phyloP scores from a whole-genome alignment of 345 rosid genomes.

The Aquilaria malaccensis region DNA sequence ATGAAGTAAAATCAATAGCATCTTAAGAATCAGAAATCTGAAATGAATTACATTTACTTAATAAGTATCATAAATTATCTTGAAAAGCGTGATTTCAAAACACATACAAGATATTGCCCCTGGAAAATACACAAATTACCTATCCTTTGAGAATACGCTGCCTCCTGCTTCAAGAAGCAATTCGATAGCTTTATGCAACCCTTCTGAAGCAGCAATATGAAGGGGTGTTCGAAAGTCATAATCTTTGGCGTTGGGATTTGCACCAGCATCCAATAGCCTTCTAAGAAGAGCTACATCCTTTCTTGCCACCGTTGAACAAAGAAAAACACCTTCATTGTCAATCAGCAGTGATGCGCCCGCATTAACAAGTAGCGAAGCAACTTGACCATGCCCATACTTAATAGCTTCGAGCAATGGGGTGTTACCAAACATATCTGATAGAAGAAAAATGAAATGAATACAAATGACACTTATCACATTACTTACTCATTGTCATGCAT shows the following conservation, averaged over 20 bases:
- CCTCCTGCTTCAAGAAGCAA: slow-evolving; percentile 64
- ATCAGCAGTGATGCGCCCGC: slow-evolving; percentile 52
- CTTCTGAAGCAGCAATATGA: slow-evolving; percentile 80
- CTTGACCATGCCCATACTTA: slow-evolving; percentile 57
- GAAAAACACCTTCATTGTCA: slow-evolving; percentile 63
- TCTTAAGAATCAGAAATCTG: too few relatives aligned
- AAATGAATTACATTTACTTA: too few relatives aligned
- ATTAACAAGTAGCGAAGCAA: slow-evolving; percentile 45
- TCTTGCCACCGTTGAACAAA: slow-evolving; percentile 49
- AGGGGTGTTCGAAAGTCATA: slow-evolving; percentile 75
- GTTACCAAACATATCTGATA: slow-evolving; percentile 57
- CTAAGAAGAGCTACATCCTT: slow-evolving; percentile 50
- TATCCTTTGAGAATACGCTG: slow-evolving; percentile 61
- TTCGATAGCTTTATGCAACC: slow-evolving; percentile 33
- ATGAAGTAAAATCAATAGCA: too few relatives aligned
- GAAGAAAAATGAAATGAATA: neutral
- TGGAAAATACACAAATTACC: slow-evolving; percentile 23
- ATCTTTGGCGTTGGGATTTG: slow-evolving; percentile 61
- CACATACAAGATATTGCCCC: too few relatives aligned
- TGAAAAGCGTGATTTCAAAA: neutral
- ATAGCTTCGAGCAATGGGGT: slow-evolving; percentile 80
- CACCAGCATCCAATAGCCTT: slow-evolving; percentile 48
- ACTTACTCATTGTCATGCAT: too few relatives aligned
- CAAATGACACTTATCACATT: neutral
- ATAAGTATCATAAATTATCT: neutral